Conservation (phyloP, 75 land plant species). For the Picea sitchensis region DNA sequence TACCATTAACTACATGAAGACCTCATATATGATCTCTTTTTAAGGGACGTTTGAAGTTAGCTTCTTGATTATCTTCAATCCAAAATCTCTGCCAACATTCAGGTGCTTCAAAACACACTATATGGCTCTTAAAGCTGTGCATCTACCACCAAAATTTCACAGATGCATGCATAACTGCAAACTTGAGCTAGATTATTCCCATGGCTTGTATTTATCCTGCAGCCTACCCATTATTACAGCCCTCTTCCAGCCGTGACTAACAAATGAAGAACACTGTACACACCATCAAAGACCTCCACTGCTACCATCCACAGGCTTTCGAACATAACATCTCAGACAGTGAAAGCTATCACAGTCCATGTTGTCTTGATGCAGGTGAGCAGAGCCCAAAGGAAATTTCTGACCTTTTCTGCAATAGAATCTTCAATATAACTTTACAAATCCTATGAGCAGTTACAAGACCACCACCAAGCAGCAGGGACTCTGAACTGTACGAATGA, state of each 20-base stretch:
- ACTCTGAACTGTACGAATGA: background rate
- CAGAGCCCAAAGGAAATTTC: constrained; percentile 4
- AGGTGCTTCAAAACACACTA: background rate
- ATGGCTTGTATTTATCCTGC: constrained; percentile 2
- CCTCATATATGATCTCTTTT: background rate
- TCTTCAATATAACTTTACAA: constrained; percentile 6
- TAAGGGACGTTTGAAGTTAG: constrained; percentile 1
- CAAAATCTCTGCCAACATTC: constrained; percentile 3
- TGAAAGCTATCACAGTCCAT: constrained; percentile 2
- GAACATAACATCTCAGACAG: background rate
- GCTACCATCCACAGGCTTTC: background rate
- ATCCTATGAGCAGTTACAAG: constrained; percentile 1
- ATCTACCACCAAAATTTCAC: background rate
- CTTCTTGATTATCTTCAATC: background rate
- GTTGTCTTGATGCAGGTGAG: constrained; percentile 2
- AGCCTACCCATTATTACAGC: constrained; percentile 5
- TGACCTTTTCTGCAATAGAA: constrained; percentile 6
- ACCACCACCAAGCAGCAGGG: constrained; percentile 7
- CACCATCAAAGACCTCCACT: background rate
- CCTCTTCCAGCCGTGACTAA: constrained; percentile 1
- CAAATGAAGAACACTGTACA: background rate
- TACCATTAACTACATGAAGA: background rate
- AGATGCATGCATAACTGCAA: background rate
- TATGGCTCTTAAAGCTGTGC: constrained; percentile 2
- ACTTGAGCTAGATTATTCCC: background rate